These are phyloP conservation scores for Rubus parviflorus DNA, from an alignment of 306 rosid species.

Conservation along the genomic window DNA sequence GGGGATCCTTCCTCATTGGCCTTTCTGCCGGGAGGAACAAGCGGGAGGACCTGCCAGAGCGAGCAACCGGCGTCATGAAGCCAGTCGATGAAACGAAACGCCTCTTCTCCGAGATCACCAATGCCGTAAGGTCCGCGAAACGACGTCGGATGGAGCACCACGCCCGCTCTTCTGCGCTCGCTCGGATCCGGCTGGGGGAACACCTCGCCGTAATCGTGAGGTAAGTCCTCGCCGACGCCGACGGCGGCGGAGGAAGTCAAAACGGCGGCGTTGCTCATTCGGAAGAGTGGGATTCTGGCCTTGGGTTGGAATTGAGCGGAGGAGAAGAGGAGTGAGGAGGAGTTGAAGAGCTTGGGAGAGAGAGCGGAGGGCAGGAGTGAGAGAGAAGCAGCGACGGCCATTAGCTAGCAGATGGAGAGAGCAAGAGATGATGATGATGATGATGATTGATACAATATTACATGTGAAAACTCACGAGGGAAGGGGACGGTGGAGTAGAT, in stretches of 20 bases:
- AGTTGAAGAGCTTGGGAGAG: constrained; percentile 14
- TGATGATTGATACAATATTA: neutral
- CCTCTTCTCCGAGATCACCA: constrained; percentile 85
- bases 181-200: constrained; percentile 44
- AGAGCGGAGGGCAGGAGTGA: constrained; percentile 15
- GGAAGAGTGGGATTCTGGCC: constrained; percentile 12
- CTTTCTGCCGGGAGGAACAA: constrained; percentile 94
- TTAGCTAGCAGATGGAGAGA: constrained; percentile 1
- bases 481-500: neutral
- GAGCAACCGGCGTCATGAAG: constrained; percentile 76
- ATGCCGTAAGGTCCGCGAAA: constrained; percentile 79
- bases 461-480: constrained; percentile 4
- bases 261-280: constrained; percentile 11
- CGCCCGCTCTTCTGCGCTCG: constrained; percentile 76
- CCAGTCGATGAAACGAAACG: constrained; percentile 81
- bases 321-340: neutral
- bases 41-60: constrained; percentile 94
- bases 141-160: constrained; percentile 89
- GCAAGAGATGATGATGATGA: neutral
- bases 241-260: neutral
- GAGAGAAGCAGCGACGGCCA: constrained; percentile 24
- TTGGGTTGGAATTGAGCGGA: constrained; percentile 17
- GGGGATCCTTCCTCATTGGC: constrained; percentile 85
- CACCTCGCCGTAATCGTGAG: constrained; percentile 59
- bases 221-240: constrained; percentile 52